Percentiles rank a stretch among this genome's conserved stretches.
phyloP scores from a whole-genome alignment of 1,139 yeast genomes.

The Candida tunisiensis region DNA sequence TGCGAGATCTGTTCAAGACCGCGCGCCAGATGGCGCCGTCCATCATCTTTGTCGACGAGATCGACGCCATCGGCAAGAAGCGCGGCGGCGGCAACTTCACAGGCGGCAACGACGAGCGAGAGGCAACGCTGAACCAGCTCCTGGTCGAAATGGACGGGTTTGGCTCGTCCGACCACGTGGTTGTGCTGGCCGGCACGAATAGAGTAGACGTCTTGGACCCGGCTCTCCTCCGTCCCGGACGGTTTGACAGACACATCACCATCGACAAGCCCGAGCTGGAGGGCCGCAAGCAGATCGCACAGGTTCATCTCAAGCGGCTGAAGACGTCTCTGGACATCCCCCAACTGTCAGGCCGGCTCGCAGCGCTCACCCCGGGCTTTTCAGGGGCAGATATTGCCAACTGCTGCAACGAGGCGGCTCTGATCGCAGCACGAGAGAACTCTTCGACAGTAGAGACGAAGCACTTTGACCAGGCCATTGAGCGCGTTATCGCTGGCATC shows the following conservation, averaged over 20 bases:
- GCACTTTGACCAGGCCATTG: slow-evolving; percentile 93
- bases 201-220: slow-evolving; percentile 85
- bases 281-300: slow-evolving; percentile 84
- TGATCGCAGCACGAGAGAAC: slow-evolving; percentile 80
- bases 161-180: slow-evolving; percentile 77
- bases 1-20: slow-evolving; percentile 80
- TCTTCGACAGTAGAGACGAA: slow-evolving; percentile 49
- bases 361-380: slow-evolving; percentile 94
- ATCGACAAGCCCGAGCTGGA: slow-evolving; percentile 87
- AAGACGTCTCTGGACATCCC: slow-evolving; percentile 32
- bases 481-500: slow-evolving; percentile 90
- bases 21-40: slow-evolving; percentile 92
- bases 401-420: slow-evolving; percentile 92
- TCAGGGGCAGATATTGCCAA: slow-evolving; percentile 98
- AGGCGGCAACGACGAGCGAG: slow-evolving; percentile 89
- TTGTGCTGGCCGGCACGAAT: slow-evolving; percentile 94
- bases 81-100: slow-evolving; percentile 65
- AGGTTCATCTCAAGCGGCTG: slow-evolving; percentile 63
- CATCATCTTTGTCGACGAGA: slow-evolving; percentile 89
- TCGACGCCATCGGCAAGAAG: slow-evolving; percentile 95
- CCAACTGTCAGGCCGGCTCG: slow-evolving; percentile 65
- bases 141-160: slow-evolving; percentile 98
- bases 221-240: slow-evolving; percentile 90
- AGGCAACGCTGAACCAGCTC: slow-evolving; percentile 86
- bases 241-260: slow-evolving; percentile 87